Base-by-base conservation (phyloP, 2,329 filamentous ascomycete genomes). In the Gyromitra esculenta region DNA sequence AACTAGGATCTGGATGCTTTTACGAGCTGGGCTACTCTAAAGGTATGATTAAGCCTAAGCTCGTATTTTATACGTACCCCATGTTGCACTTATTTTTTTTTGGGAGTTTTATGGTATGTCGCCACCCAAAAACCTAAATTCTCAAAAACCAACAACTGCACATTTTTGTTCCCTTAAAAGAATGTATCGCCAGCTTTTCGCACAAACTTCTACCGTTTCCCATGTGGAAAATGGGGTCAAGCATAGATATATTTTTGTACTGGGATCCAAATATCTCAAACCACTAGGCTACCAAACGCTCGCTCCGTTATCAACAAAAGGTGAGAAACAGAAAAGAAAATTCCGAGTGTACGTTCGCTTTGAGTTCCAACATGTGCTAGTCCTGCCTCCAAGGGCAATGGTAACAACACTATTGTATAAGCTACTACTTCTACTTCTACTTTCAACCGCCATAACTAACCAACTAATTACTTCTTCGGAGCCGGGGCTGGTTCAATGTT, bases 401-500 rank as follows among this genome's bases (percentile, higher is more conserved):
- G 72, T 75, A 75, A 70, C 39, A 66, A 65, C 66, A 75, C 43
- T 45, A 52, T 48, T 74, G 56, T 39, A 71, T 70, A 71, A 70
- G 65, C 65, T 64, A 65, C 66, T 64, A 48, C 37, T 60, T 43
- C 59, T 56, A 54, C 11, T 59, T 35, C 52, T 68, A 57, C 21
- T 68, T 13, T 25, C 48, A 37, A 13, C 21, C 6, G 6, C 11
- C 52, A 56, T 69, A 68, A 37, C 31, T 21, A 18, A 54, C 25
- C 39, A 69, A 69, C 41, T 48, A 21, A 62, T 43, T 75, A 75
- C 39, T 75, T 75, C 65, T 75, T 75, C 43, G 65, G 48, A 37
- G 43, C n/a, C n/a, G 84, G 84, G 70, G 96, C 83, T 37, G 95
- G 94, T 86, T 98, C 95, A 50, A 97, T 87, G 82, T 98, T 98